These are phyloP conservation scores for Aphanoascus verrucosus DNA, from an alignment of 2,329 filamentous ascomycete genomes.

Conservation along the genomic window DNA sequence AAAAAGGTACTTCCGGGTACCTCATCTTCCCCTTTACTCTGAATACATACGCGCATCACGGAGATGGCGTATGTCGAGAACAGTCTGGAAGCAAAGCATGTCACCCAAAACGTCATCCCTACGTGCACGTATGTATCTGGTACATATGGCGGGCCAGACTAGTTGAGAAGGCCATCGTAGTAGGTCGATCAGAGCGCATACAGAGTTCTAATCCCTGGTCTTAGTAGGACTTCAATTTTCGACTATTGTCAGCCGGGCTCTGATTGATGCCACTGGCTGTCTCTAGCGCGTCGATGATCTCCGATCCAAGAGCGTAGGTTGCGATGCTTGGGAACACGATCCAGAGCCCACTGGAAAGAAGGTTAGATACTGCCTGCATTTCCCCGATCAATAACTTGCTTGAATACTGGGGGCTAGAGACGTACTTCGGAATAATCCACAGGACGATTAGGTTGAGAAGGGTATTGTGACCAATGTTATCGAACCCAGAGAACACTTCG, in stretches of 20 bases:
- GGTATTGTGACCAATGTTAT: conserved; percentile 53
- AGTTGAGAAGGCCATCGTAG: background rate
- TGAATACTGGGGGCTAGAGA: conserved; percentile 10
- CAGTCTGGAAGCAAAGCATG: background rate
- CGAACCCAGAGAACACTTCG: conserved; percentile 51
- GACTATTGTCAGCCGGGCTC: background rate
- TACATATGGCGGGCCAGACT: background rate
- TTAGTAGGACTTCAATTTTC: conserved; percentile 10
- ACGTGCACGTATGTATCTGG: background rate
- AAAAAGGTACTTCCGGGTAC: background rate
- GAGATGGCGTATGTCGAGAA: background rate
- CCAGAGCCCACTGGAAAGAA: conserved; percentile 47
- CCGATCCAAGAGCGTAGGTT: conserved; percentile 48
- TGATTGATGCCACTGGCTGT: conserved; percentile 15
- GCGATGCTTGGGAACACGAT: conserved; percentile 54
- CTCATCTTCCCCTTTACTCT: background rate
- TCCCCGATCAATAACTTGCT: background rate
- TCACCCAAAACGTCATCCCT: background rate
- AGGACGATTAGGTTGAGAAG: conserved; percentile 43
- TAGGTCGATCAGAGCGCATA: background rate
- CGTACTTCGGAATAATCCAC: conserved; percentile 59
- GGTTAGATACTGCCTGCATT: conserved; percentile 1
- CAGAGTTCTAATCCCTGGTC: background rate
- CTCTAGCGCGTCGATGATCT: conserved; percentile 51
- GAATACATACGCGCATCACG: background rate